These are phyloP conservation scores for Phytophthora sansomeana DNA, from an alignment of 352 stramenopile genomes.

Conservation along the genomic window DNA sequence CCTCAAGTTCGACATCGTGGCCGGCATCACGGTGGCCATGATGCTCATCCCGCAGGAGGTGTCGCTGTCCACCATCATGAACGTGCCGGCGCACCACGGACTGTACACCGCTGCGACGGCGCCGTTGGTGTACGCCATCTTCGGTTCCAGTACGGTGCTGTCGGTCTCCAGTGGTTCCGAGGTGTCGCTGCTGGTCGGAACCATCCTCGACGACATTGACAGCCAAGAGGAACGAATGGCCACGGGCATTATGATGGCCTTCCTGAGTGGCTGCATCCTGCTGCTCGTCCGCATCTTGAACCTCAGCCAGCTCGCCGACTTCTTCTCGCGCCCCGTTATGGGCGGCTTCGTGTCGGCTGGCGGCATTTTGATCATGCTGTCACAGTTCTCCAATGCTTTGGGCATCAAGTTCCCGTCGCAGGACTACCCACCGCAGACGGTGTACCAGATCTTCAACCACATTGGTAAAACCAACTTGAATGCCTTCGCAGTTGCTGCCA, in stretches of 20 bases:
- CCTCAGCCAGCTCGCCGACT: slow-evolving; percentile 88
- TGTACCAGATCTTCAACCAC: slow-evolving; percentile 68
- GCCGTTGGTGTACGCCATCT: slow-evolving; percentile 86
- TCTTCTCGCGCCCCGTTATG: slow-evolving; percentile 92
- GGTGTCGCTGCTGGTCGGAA: slow-evolving; percentile 62
- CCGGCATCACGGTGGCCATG: slow-evolving; percentile 72
- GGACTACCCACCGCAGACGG: slow-evolving; percentile 62
- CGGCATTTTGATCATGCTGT: slow-evolving; percentile 90
- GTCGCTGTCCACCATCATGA: slow-evolving; percentile 89
- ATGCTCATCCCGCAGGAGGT: slow-evolving; percentile 92
- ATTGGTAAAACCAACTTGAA: slow-evolving; percentile 77
- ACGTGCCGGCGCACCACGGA: slow-evolving; percentile 87
- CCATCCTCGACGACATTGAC: slow-evolving; percentile 61
- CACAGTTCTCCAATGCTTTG: slow-evolving; percentile 87
- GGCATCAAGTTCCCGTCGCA: slow-evolving; percentile 66
- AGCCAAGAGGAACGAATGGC: slow-evolving; percentile 51
- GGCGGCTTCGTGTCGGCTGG: slow-evolving; percentile 91
- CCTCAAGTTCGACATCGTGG: slow-evolving; percentile 64
- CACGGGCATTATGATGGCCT: slow-evolving; percentile 61
- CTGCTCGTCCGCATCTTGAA: slow-evolving; percentile 79
- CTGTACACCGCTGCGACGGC: slow-evolving; percentile 90
- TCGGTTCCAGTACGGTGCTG: slow-evolving; percentile 83
- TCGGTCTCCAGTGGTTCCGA: slow-evolving; percentile 80
- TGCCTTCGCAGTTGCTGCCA: slow-evolving; percentile 69
- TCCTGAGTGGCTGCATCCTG: slow-evolving; percentile 87